These are phyloP conservation scores for Sesbania bispinosa DNA, from an alignment of 306 rosid genomes.

Conservation along the genomic window DNA sequence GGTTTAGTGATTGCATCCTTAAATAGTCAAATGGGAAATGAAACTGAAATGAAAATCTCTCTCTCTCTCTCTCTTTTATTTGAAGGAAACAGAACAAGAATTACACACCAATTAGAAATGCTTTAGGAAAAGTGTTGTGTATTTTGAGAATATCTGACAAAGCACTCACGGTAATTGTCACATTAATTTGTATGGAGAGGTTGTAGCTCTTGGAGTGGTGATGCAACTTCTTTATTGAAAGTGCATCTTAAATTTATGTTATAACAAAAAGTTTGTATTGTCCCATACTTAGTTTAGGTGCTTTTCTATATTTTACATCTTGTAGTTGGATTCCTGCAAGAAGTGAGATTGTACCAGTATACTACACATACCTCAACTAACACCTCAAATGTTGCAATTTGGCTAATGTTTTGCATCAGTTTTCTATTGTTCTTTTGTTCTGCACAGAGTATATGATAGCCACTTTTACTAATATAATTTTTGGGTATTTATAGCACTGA, in stretches of 20 bases:
- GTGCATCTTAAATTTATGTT: constrained; percentile 13
- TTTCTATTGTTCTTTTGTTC: background rate
- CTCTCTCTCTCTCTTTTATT: background rate
- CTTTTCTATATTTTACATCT: background rate
- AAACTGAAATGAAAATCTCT: background rate
- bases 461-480: background rate
- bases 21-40: constrained; percentile 19
- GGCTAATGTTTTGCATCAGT: background rate
- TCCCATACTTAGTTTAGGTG: background rate
- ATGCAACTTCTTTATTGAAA: background rate
- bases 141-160: constrained; percentile 31
- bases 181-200: constrained; percentile 8
- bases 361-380: background rate
- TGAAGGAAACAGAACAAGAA: constrained; percentile 19
- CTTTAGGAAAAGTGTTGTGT: too few species aligned
- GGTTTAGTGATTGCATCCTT: constrained; percentile 19
- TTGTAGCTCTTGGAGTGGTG: constrained; percentile 25
- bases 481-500: background rate
- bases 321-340: constrained; percentile 9
- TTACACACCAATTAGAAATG: constrained; percentile 17
- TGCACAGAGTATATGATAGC: constrained; percentile 4
- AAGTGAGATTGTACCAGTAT: background rate
- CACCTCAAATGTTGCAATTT: background rate
- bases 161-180: constrained; percentile 22
- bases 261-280: background rate